Percentiles rank a stretch among this genome's conserved stretches.
phyloP scores from a whole-genome alignment of 2,329 filamentous ascomycete species.

The Neopestalotiopsis clavispora region DNA sequence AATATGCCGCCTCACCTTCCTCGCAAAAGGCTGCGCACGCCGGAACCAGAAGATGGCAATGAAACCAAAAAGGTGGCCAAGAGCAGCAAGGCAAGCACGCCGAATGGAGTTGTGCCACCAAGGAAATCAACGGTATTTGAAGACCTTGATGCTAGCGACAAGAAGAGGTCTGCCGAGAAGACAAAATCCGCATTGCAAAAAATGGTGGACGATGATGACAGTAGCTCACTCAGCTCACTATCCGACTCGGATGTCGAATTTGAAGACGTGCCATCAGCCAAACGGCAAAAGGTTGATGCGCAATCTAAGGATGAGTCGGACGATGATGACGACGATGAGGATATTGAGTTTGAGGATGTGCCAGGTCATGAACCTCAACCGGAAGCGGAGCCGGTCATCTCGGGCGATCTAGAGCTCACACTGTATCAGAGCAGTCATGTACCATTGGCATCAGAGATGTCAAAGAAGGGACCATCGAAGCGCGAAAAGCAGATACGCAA shows the following conservation, averaged over 20 bases:
- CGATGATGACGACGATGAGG: constrained; percentile 62
- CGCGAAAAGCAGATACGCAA: constrained; percentile 79
- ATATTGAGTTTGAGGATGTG: constrained; percentile 68
- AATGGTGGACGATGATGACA: constrained; percentile 48
- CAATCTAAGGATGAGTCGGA: constrained; percentile 29
- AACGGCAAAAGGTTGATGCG: constrained; percentile 43
- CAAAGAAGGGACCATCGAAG: constrained; percentile 86
- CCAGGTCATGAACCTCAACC: constrained; percentile 42
- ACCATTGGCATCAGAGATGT: constrained; percentile 64
- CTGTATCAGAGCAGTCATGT: constrained; percentile 64
- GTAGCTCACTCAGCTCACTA: constrained; percentile 56
- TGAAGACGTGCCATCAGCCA: constrained; percentile 49
- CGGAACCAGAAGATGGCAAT: constrained; percentile 41
- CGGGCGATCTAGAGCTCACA: constrained; percentile 77
- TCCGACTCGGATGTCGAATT: constrained; percentile 66
- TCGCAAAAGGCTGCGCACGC: constrained; percentile 67
- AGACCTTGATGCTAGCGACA: constrained; percentile 58
- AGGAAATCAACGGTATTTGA: constrained; percentile 66
- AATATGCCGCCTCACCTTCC: constrained; percentile 72
- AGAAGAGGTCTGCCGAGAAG: constrained; percentile 48
- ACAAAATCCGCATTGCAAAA: constrained; percentile 47
- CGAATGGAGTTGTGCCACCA: constrained; percentile 32
- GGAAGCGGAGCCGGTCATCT: constrained; percentile 51
- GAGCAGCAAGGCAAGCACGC: constrained; percentile 31
- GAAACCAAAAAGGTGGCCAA: constrained; percentile 29